These are phyloP conservation scores for Ananas comosus DNA, from an alignment of 176 grass and related monocot species.

Conservation along the genomic window DNA sequence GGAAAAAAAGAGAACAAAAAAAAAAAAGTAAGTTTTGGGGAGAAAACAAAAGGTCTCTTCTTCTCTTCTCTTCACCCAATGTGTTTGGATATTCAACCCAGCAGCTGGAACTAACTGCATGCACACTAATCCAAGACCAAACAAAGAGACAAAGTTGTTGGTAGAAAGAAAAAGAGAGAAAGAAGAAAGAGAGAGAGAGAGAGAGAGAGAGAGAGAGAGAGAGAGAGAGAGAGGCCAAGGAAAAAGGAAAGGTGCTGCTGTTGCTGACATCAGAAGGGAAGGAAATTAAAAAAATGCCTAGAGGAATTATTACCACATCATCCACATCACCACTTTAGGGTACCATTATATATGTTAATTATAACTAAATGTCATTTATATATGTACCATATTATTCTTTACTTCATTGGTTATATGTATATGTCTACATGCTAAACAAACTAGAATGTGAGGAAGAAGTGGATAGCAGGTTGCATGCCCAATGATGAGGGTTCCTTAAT, in stretches of 20 bases:
- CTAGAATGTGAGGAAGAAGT: background rate
- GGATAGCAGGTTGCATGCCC: background rate
- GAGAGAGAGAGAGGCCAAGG: conserved; percentile 29
- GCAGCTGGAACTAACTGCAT: conserved; percentile 21
- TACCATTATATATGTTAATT: background rate
- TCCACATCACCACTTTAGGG: background rate
- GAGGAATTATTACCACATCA: background rate
- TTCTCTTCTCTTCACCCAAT: conserved; percentile 41
- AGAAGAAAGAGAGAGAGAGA: conserved; percentile 2
- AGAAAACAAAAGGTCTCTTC: background rate
- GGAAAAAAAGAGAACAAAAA: conserved; percentile 27
- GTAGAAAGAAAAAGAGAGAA: conserved; percentile 22
- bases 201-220: conserved; percentile 16
- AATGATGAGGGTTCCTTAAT: background rate
- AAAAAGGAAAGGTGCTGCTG: conserved; percentile 8
- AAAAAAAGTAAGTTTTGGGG: conserved; percentile 30
- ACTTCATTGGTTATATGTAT: background rate
- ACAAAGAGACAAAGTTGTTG: conserved; percentile 48
- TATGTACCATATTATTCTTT: background rate
- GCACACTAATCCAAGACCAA: background rate
- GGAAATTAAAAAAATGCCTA: conserved; percentile 23
- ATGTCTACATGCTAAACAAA: background rate
- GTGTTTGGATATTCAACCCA: conserved; percentile 20
- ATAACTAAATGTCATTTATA: background rate
- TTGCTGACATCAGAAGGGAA: conserved; percentile 31